Evolutionary conservation across 2,329 filamentous ascomycete genomes (phyloP).

Genomic region (Didymella lethalis): DNA sequence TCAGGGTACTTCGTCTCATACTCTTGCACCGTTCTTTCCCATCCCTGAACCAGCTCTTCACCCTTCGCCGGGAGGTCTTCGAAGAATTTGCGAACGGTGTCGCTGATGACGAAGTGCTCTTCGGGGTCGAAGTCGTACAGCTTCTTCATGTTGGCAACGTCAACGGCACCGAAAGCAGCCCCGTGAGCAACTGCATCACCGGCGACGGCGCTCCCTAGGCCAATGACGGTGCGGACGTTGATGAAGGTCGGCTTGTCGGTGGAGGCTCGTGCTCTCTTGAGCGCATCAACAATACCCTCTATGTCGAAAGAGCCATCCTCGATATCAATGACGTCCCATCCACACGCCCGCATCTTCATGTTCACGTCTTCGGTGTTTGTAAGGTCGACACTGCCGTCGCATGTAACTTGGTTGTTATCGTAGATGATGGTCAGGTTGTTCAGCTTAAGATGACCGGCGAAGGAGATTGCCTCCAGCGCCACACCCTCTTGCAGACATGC

Average conservation of each 20-base stretch:
- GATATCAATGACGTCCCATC: slow-evolving; percentile 65
- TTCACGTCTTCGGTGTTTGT: slow-evolving; percentile 66
- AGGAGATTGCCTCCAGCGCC: slow-evolving; percentile 63
- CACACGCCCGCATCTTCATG: slow-evolving; percentile 64
- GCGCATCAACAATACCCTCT: slow-evolving; percentile 56
- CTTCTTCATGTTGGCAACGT: slow-evolving; percentile 64
- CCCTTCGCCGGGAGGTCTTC: slow-evolving; percentile 57
- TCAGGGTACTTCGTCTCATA: slow-evolving; percentile 60
- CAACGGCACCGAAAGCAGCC: slow-evolving; percentile 63
- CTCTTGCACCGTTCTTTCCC: slow-evolving; percentile 56
- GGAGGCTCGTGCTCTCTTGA: slow-evolving; percentile 55
- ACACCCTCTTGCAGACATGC: slow-evolving; percentile 68
- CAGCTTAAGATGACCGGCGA: slow-evolving; percentile 64
- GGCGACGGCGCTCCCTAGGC: slow-evolving; percentile 57
- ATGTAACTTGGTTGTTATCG: slow-evolving; percentile 69
- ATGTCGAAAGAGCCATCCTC: slow-evolving; percentile 62
- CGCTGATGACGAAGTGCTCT: slow-evolving; percentile 55
- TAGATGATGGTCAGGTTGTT: slow-evolving; percentile 67
- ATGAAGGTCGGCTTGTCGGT: slow-evolving; percentile 64
- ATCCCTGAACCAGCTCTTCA: slow-evolving; percentile 57
- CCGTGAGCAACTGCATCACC: slow-evolving; percentile 65
- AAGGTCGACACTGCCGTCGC: slow-evolving; percentile 64
- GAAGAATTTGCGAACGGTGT: slow-evolving; percentile 63
- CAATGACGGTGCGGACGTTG: slow-evolving; percentile 66
- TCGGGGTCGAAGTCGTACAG: slow-evolving; percentile 60